Evolutionary conservation across 805 yeast genomes (phyloP), one percentile per base, ranked within the genome.

Genomic region (Myxozyma sirexii): DNA sequence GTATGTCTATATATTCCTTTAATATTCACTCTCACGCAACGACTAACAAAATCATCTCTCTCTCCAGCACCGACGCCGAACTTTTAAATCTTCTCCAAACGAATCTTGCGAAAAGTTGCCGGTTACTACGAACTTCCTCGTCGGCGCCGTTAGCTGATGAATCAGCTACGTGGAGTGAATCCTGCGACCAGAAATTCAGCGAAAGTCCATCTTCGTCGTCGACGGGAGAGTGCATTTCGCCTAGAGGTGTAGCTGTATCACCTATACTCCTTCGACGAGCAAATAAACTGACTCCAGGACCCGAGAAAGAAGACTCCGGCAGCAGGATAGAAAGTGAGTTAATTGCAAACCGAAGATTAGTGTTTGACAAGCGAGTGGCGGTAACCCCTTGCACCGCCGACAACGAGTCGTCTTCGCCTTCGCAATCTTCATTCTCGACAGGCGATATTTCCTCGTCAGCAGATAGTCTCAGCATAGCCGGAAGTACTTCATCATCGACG

Each of bases 81-180:
- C 21, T 48, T 23, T 33, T 48, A 3, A 42, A 48, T 4, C 13
- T 37, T 15, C 43, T 48, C 17, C 43, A 48, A 37, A 48, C 52
- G 13, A 48, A 48, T 24, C 39, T 48, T 7, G 52, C 52, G 5
- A 48, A 37, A 48, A 48, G 52, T 21, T 48, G 52, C 13, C 42
- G 42, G 4, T 21, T 48, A 3, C 24, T 48, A 2, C 42, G 23
- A 48, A 17, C 31, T 21, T 19, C 52, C n/a, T 48, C 43, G n/a
- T 31, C 37, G 21, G 8, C 31, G 26, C 38, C 33, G 2, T 4
- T 2, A 4, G 19, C 26, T n/a, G 43, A 24, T 23, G 19, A 33
- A 3, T 23, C 26, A 19, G 33, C 31, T 5, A 23, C 17, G 12
- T 48, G 52, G 52, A 35, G 8, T 6, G 52, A 48, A 35, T 39